Conservation (phyloP, 2,329 filamentous ascomycete species). For the Stromatinia cepivora region DNA sequence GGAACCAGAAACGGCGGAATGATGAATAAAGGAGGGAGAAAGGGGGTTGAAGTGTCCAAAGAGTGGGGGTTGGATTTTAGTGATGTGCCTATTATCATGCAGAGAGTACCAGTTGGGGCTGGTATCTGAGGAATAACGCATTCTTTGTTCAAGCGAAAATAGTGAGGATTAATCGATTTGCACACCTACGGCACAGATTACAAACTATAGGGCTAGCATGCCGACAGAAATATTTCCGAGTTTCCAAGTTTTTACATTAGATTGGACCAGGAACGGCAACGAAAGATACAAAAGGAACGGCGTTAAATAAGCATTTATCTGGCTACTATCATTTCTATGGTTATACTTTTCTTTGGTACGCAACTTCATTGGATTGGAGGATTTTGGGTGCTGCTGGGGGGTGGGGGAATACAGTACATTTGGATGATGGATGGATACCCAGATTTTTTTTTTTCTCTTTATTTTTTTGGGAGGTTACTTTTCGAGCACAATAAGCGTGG, state of each 20-base stretch:
- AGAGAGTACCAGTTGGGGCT: slow-evolving; percentile 22
- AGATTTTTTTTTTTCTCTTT: background rate
- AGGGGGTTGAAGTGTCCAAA: slow-evolving; percentile 24
- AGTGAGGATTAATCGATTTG: background rate
- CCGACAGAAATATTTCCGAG: background rate
- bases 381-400: background rate
- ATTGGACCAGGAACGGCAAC: slow-evolving; percentile 10
- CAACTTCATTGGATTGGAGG: background rate
- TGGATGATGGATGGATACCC: slow-evolving; percentile 20
- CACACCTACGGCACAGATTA: background rate
- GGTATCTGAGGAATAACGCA: background rate
- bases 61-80: slow-evolving; percentile 33
- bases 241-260: background rate
- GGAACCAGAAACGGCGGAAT: slow-evolving; percentile 26
- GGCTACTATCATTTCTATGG: background rate
- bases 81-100: slow-evolving; percentile 34
- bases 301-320: background rate
- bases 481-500: slow-evolving; percentile 1
- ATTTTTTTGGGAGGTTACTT: background rate
- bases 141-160: background rate
- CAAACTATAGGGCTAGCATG: background rate
- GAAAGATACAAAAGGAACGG: slow-evolving; percentile 13
- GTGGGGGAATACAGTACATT: slow-evolving; percentile 1
- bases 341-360: background rate
- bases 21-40: slow-evolving; percentile 23